Evolutionary conservation across 768 basidiomycete species (phyloP), one percentile per base, ranked within the genome.

Genomic region (Termitomyces sp.): DNA sequence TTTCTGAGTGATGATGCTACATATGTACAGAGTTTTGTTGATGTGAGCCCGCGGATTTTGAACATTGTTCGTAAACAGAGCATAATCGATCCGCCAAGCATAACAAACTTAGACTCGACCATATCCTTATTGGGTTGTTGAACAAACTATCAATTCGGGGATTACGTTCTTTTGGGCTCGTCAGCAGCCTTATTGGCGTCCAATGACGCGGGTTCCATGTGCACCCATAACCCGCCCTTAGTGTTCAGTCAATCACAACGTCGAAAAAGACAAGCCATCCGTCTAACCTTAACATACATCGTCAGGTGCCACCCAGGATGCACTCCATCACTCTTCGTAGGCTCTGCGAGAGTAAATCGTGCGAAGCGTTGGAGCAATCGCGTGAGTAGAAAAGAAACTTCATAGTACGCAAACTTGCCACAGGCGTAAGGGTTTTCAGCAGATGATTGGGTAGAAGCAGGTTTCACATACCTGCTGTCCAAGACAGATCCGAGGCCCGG

Each of bases 401-500:
- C 83, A 57, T 85, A 76, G 67, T 87, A 87, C 5, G 86, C 85
- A 62, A 86, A 86, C 79, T 85, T 56, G 11, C 43, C 7, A 44
- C 23, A 51, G 10, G 11, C 45, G 45, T 15, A 28, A 40, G n/a
- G n/a, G n/a, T 8, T 17, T 51, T 51, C 3, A 51, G 26, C 11
- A 30, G 28, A 12, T 15, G 37, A 1, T 50, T 15, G 9, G 9
- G 37, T 11, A 11, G 42, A 21, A 43, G 17, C 33, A 51, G 30
- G 48, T 50, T 47, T n/a, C 5, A 23, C 48, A 59, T 41, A 75
- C 77, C 66, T 79, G 77, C 67, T 81, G 79, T 3, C 78, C 79
- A 3, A 79, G 68, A 58, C 78, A 81, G n/a, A 79, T 81, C 4
- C 79, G 66, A 1, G 78, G 78, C 1, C 78, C 78, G 1, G 78